These are phyloP conservation scores for Anastatica hierochuntica DNA, from an alignment of 345 rosid genomes.

Conservation along the genomic window DNA sequence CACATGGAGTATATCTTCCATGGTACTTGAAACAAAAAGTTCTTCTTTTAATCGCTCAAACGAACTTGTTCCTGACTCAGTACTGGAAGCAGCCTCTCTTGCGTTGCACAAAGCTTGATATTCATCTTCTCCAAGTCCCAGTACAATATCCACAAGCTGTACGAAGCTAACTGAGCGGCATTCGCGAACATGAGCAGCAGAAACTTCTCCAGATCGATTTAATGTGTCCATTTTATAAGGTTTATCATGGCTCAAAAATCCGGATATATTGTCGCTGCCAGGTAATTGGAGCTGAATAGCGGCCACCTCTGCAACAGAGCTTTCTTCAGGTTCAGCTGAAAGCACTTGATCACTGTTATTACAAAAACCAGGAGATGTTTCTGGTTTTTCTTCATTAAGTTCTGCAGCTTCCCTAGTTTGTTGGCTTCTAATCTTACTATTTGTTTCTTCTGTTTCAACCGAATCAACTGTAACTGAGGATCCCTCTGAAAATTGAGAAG, in stretches of 20 bases:
- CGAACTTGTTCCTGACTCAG: conserved; percentile 23
- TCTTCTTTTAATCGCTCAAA: conserved; percentile 54
- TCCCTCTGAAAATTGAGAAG: conserved; percentile 22
- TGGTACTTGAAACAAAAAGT: conserved; percentile 37
- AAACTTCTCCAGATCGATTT: conserved; percentile 17
- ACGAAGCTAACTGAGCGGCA: conserved; percentile 27
- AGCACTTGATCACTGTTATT: conserved; percentile 12
- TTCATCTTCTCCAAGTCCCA: conserved; percentile 50
- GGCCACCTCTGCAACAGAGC: conserved; percentile 19
- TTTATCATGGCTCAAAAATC: conserved; percentile 27
- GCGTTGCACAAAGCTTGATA: conserved; percentile 37
- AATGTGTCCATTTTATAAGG: conserved; percentile 21
- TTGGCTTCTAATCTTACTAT: conserved; percentile 13
- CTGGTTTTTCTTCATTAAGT: conserved; percentile 20
- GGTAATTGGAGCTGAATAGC: conserved; percentile 30
- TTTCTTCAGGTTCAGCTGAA: conserved; percentile 20
- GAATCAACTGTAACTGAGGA: conserved; percentile 21
- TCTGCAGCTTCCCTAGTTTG: conserved; percentile 9
- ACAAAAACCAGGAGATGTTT: conserved; percentile 10
- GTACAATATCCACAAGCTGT: conserved; percentile 39
- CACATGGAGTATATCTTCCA: conserved; percentile 43
- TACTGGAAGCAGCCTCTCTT: conserved; percentile 28
- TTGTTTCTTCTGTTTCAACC: conserved; percentile 23
- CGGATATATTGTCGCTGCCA: conserved; percentile 29
- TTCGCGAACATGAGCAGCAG: conserved; percentile 23